Percentiles rank a stretch among this genome's conserved stretches.
These are phyloP conservation scores for Rehmannia glutinosa DNA, from an alignment of 257 asterid genomes.

Conservation along the genomic window DNA sequence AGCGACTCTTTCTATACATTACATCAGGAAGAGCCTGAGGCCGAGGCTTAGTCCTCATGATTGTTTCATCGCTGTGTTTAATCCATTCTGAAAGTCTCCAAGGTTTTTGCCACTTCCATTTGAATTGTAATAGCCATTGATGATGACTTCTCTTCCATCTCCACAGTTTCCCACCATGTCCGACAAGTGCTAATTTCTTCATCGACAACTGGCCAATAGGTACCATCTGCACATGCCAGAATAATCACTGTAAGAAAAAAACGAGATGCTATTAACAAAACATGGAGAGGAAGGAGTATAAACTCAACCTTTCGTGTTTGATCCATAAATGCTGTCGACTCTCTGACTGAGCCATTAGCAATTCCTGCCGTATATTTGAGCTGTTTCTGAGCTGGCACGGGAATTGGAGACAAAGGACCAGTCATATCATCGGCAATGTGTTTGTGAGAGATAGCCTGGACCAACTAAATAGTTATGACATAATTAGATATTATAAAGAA, in stretches of 20 bases:
- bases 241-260: too few relatives aligned
- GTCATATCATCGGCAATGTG: slow-evolving; percentile 65
- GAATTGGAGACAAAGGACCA: slow-evolving; percentile 76
- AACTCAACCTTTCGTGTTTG: slow-evolving; percentile 74
- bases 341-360: slow-evolving; percentile 72
- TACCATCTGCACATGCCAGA: slow-evolving; percentile 87
- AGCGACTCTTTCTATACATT: slow-evolving; percentile 65
- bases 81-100: slow-evolving; percentile 97
- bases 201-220: slow-evolving; percentile 84
- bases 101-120: slow-evolving; percentile 99
- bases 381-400: slow-evolving; percentile 95
- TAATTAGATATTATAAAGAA: neutral
- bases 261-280: too few relatives aligned
- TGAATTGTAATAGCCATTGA: slow-evolving; percentile 97
- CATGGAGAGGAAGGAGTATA: slow-evolving; percentile 5
- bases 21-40: slow-evolving; percentile 69
- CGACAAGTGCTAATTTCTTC: slow-evolving; percentile 84
- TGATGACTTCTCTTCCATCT: slow-evolving; percentile 99
- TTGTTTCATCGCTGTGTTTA: slow-evolving; percentile 94
- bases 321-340: slow-evolving; percentile 70
- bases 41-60: slow-evolving; percentile 83
- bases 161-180: slow-evolving; percentile 97
- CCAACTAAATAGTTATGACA: neutral
- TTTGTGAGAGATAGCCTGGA: slow-evolving; percentile 52
- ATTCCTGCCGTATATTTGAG: slow-evolving; percentile 94